Percentiles rank a stretch among this genome's conserved stretches.
Evolutionary conservation across 2,329 filamentous ascomycete species (phyloP).

Genomic region (Fusarium citri): DNA sequence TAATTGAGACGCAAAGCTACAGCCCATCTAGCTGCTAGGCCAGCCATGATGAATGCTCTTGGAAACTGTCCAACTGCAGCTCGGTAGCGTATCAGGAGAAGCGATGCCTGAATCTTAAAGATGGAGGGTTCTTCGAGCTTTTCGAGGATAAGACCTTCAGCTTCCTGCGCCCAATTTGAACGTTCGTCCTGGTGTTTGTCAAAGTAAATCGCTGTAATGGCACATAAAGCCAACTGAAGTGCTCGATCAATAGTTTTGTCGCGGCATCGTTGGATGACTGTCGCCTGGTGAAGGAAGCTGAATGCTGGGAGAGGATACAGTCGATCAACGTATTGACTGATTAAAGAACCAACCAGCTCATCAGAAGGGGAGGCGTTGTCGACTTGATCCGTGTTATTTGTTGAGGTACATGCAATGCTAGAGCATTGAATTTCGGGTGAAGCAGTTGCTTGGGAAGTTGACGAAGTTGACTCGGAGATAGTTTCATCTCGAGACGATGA

Average conservation of each 20-base stretch:
- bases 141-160: conserved; percentile 42
- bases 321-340: conserved; percentile 42
- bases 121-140: conserved; percentile 44
- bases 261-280: conserved; percentile 44
- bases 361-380: conserved; percentile 19
- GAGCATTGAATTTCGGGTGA: conserved; percentile 27
- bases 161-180: conserved; percentile 41
- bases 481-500: conserved; percentile 28
- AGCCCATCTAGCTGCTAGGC: conserved; percentile 43
- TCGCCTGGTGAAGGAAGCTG: conserved; percentile 43
- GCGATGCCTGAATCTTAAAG: conserved; percentile 45
- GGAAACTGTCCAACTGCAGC: conserved; percentile 45
- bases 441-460: conserved; percentile 8
- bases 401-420: conserved; percentile 28
- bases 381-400: conserved; percentile 9
- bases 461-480: background rate
- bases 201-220: conserved; percentile 45
- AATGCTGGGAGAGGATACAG: conserved; percentile 42
- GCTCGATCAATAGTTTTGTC: conserved; percentile 44
- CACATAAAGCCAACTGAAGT: conserved; percentile 41
- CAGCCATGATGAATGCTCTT: conserved; percentile 46
- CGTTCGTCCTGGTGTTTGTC: conserved; percentile 25
- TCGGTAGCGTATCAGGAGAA: conserved; percentile 44
- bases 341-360: conserved; percentile 30
- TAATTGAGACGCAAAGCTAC: conserved; percentile 47